Conservation (phyloP, 345 rosid species). For the Sisymbrium altissimum region DNA sequence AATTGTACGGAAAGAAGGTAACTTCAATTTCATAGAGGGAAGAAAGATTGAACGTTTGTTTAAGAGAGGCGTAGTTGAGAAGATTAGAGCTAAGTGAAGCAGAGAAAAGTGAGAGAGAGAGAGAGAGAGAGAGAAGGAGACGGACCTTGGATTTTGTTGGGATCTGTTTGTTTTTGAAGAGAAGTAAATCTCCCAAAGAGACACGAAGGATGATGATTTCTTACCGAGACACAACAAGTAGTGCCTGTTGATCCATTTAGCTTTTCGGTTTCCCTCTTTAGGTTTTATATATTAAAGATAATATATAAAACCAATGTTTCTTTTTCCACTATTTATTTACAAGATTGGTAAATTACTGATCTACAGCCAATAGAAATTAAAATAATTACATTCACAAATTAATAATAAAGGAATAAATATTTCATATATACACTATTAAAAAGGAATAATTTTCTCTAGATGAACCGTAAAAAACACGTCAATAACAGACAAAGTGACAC, state of each 20-base stretch:
- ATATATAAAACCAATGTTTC: no score
- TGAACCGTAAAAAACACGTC: no score
- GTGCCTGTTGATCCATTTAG: background rate
- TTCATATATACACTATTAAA: no score
- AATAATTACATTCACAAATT: no score
- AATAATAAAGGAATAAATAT: no score
- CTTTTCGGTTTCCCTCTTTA: background rate
- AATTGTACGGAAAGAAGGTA: background rate
- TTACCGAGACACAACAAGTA: background rate
- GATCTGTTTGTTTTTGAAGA: constrained; percentile 15
- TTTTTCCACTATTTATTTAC: no score
- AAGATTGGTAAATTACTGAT: no score
- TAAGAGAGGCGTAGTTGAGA: background rate
- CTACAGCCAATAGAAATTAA: no score
- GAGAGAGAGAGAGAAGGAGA: constrained; percentile 3
- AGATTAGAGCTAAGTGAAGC: background rate
- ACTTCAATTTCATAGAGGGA: background rate
- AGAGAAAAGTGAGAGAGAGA: background rate
- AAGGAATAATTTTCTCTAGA: no score
- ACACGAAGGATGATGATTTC: background rate
- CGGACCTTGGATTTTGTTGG: constrained; percentile 11
- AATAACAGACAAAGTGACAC: no score
- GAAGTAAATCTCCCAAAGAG: constrained; percentile 9
- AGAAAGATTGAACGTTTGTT: background rate
- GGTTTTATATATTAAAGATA: no score